Percentiles rank a stretch among this genome's conserved stretches.
phyloP scores from a whole-genome alignment of 169 alveolate genomes.

The Plasmodium ovale region DNA sequence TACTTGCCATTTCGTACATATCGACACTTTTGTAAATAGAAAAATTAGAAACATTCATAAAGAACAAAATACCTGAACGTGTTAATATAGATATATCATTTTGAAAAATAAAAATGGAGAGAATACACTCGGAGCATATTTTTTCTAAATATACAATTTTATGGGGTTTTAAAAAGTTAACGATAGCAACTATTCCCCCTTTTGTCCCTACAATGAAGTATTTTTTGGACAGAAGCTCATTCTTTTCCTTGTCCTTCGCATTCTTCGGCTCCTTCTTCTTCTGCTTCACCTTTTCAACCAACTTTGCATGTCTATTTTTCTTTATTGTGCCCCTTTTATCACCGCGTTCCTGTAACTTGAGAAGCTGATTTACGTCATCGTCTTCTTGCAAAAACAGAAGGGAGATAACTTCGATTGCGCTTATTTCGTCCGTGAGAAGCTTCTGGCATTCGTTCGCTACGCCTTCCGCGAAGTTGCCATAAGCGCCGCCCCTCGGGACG shows the following conservation, averaged over 20 bases:
- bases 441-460: neutral
- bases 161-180: slow-evolving; percentile 44
- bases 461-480: neutral
- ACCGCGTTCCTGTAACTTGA: slow-evolving; percentile 3
- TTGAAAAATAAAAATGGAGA: slow-evolving; percentile 53
- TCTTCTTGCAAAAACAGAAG: slow-evolving; percentile 1
- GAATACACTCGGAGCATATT: slow-evolving; percentile 14
- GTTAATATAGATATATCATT: slow-evolving; percentile 23
- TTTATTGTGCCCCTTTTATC: neutral
- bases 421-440: slow-evolving; percentile 20
- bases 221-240: neutral
- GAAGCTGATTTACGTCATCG: slow-evolving; percentile 15
- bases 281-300: neutral
- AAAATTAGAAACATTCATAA: slow-evolving; percentile 34
- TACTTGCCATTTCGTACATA: neutral
- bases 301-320: neutral
- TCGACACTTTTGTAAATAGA: slow-evolving; percentile 2
- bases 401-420: slow-evolving; percentile 25
- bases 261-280: too few relatives aligned
- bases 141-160: slow-evolving; percentile 41
- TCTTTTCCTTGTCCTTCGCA: slow-evolving; percentile 9
- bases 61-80: slow-evolving; percentile 25
- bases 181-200: slow-evolving; percentile 23
- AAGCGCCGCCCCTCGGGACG: neutral
- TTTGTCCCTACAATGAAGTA: slow-evolving; percentile 36